These are phyloP conservation scores for Sideroxylon spinosum DNA, from an alignment of 179 eudicot genomes.

Conservation along the genomic window DNA sequence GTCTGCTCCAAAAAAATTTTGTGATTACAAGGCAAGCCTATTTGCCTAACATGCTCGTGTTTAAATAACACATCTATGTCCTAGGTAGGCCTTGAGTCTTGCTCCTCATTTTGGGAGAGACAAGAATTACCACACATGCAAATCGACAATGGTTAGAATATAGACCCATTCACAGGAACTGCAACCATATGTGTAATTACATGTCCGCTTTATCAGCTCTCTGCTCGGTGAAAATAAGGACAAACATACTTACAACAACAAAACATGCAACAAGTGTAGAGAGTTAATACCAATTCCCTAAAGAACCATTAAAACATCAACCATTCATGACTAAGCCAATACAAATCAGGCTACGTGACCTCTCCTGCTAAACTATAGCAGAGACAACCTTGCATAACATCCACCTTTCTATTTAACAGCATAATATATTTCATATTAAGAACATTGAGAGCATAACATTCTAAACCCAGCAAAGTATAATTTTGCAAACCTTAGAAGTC, in stretches of 20 bases:
- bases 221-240: neutral
- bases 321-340: neutral
- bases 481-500: neutral
- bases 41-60: neutral
- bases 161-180: neutral
- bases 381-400: neutral
- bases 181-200: neutral
- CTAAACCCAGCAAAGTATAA: neutral
- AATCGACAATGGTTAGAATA: neutral
- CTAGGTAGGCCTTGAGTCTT: neutral
- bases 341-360: neutral
- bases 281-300: neutral
- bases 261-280: neutral
- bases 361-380: neutral
- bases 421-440: neutral
- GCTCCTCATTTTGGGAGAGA: neutral
- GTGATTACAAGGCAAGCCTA: neutral
- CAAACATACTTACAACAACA: neutral
- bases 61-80: neutral
- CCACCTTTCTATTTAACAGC: neutral
- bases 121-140: neutral
- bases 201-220: neutral
- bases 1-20: conserved; percentile 42
- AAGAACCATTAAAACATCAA: neutral
- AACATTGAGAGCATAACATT: neutral